Evolutionary conservation across 2,329 filamentous ascomycete species (phyloP).

Genomic region (Neofusicoccum umdonicola): DNA sequence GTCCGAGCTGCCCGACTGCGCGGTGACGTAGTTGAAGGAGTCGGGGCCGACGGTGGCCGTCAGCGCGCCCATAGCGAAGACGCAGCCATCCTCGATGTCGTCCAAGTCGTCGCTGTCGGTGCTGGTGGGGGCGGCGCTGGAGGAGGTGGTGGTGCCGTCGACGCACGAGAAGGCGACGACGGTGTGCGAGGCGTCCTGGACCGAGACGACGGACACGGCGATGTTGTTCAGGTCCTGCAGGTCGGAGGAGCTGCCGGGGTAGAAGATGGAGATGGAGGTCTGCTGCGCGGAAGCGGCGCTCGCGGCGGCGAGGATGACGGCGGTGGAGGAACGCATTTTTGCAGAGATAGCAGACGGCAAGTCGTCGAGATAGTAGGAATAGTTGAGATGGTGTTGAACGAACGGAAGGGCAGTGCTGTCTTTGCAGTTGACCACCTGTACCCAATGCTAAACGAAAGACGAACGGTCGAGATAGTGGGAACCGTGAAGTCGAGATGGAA

Average conservation of each 20-base stretch:
- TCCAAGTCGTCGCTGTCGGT: background rate
- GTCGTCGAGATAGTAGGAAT: background rate
- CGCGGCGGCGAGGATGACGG: slow-evolving; percentile 4
- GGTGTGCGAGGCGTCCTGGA: background rate
- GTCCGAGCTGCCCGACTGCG: background rate
- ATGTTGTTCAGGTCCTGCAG: background rate
- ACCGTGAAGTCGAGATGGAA: background rate
- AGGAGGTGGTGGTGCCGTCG: background rate
- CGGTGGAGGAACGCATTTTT: slow-evolving; percentile 1
- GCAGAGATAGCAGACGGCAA: background rate
- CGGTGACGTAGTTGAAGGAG: background rate
- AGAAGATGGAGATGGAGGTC: slow-evolving; percentile 1
- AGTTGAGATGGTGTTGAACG: background rate
- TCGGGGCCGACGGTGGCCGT: slow-evolving; percentile 1
- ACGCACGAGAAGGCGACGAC: background rate
- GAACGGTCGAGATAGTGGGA: background rate
- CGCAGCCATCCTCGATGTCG: background rate
- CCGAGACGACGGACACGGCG: background rate
- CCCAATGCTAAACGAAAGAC: background rate
- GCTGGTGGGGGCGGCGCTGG: background rate
- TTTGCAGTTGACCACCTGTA: background rate
- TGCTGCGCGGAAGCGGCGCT: background rate
- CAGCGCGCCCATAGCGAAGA: background rate
- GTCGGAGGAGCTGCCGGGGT: background rate
- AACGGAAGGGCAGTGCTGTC: background rate